Percentiles rank a stretch among this genome's conserved stretches.
Conservation (phyloP, 371 early-diverging fungal genomes). For the Chytridium lagenaria region DNA sequence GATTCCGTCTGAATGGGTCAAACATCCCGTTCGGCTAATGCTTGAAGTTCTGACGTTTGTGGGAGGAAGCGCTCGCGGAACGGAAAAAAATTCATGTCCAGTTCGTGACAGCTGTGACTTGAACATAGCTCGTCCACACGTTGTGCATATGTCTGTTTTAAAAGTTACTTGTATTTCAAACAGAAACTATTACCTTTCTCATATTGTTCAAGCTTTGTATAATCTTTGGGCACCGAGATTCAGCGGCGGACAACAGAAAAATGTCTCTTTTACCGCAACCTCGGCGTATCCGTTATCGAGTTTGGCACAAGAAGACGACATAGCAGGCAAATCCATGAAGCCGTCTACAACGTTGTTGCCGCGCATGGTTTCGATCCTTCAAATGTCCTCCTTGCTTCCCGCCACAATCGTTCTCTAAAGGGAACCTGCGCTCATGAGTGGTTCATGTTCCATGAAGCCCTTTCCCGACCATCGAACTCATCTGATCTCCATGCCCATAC, state of each 20-base stretch:
- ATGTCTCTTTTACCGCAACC: not conserved
- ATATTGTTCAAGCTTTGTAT: no score
- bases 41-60: no score
- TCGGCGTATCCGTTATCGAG: conserved; percentile 14
- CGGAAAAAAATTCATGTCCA: no score
- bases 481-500: not conserved
- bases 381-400: conserved; percentile 18
- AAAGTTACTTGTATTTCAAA: no score
- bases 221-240: no score
- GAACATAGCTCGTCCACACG: no score
- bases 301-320: conserved; percentile 27
- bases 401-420: not conserved
- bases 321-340: conserved; percentile 2
- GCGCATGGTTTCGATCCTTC: not conserved
- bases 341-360: not conserved
- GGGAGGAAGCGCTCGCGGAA: no score
- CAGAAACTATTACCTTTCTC: no score
- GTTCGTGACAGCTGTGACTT: no score
- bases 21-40: no score
- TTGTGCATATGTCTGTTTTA: no score
- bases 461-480: not conserved
- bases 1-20: no score
- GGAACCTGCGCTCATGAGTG: conserved; percentile 34
- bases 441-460: conserved; percentile 32
- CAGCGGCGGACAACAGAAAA: not conserved